Conservation (phyloP, 345 rosid genomes). For the Linum usitatissimum region DNA sequence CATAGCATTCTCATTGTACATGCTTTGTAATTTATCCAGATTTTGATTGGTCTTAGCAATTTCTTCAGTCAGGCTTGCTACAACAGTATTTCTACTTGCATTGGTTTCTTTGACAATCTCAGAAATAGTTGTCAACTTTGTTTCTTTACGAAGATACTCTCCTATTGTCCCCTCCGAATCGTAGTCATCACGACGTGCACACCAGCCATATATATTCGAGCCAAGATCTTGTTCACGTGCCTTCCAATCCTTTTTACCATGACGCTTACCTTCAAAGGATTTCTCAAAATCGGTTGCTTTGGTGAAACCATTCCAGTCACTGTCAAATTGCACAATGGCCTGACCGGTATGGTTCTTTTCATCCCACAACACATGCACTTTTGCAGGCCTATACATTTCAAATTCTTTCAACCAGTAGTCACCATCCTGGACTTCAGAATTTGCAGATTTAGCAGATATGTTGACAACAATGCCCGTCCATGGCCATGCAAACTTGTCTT, state of each 20-base stretch:
- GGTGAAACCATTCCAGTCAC: constrained; percentile 53
- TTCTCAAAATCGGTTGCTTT: constrained; percentile 58
- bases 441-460: constrained; percentile 21
- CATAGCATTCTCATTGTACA: constrained; percentile 51
- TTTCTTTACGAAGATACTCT: constrained; percentile 47
- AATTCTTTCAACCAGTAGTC: constrained; percentile 52
- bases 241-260: constrained; percentile 49
- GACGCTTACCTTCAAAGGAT: constrained; percentile 37
- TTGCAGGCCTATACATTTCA: constrained; percentile 43
- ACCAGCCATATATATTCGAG: constrained; percentile 55
- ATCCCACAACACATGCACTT: constrained; percentile 40
- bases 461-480: constrained; percentile 73
- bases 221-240: constrained; percentile 24
- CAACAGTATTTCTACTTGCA: constrained; percentile 30
- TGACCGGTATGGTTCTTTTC: constrained; percentile 27
- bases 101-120: constrained; percentile 38
- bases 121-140: constrained; percentile 44
- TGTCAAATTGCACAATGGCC: constrained; percentile 45
- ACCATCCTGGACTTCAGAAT: constrained; percentile 12
- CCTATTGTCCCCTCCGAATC: constrained; percentile 48
- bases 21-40: constrained; percentile 39
- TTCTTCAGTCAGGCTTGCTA: constrained; percentile 38
- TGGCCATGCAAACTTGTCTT: constrained; percentile 60
- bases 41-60: constrained; percentile 61
- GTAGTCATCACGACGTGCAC: constrained; percentile 67